Conservation (phyloP, 768 basidiomycete species). For the Tulasnella sp. region DNA sequence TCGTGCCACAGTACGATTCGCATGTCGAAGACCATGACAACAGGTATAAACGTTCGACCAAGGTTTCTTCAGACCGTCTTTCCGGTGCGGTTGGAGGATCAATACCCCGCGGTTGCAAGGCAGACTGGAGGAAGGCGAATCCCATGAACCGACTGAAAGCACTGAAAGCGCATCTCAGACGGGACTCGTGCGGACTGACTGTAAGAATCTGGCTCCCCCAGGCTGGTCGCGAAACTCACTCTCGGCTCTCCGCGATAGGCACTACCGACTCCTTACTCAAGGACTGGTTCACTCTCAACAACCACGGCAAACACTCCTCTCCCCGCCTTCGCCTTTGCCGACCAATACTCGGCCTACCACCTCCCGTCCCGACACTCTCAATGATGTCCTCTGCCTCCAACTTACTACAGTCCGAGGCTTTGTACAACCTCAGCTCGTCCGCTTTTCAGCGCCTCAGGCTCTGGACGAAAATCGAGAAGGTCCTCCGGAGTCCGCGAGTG, state of each 20-base stretch:
- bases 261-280: slow-evolving; percentile 79
- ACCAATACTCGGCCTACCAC: too few relatives aligned
- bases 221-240: background rate
- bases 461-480: slow-evolving; percentile 67
- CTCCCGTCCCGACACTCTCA: slow-evolving; percentile 14
- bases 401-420: slow-evolving; percentile 14
- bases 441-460: slow-evolving; percentile 75
- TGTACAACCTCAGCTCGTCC: slow-evolving; percentile 46
- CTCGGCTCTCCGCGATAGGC: slow-evolving; percentile 27
- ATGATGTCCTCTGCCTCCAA: background rate
- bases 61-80: too few relatives aligned
- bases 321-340: too few relatives aligned
- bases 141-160: slow-evolving; percentile 66
- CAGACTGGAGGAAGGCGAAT: too few relatives aligned
- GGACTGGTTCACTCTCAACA: slow-evolving; percentile 64
- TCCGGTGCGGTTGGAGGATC: too few relatives aligned
- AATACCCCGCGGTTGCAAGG: too few relatives aligned
- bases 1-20: too few relatives aligned
- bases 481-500: slow-evolving; percentile 30
- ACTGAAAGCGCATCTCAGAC: slow-evolving; percentile 45
- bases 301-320: slow-evolving; percentile 33
- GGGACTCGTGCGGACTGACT: slow-evolving; percentile 73
- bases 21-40: too few relatives aligned
- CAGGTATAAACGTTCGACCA: too few relatives aligned
- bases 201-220: slow-evolving; percentile 21